A percentile compares a stretch with the other conserved stretches of the same genome.
These are phyloP conservation scores for Diutina siamensis DNA, from an alignment of 1,139 yeast species.

Conservation along the genomic window DNA sequence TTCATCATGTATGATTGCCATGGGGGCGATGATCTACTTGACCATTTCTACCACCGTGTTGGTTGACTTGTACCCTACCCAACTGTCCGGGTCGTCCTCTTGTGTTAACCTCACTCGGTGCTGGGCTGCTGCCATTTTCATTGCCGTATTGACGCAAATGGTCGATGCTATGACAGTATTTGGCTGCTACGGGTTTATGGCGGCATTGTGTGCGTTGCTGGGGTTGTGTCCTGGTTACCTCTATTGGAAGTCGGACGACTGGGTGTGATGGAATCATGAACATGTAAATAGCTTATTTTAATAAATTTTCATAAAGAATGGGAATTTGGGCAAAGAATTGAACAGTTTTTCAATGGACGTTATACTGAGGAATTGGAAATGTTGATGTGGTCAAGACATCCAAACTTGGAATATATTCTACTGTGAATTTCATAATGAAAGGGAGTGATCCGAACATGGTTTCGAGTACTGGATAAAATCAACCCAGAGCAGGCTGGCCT, in stretches of 20 bases:
- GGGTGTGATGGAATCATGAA: slow-evolving; percentile 11
- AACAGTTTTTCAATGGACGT: too few relatives aligned
- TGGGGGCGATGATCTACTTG: slow-evolving; percentile 4
- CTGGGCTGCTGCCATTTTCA: slow-evolving; percentile 11
- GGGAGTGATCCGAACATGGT: too few relatives aligned
- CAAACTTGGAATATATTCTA: too few relatives aligned
- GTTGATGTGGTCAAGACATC: too few relatives aligned
- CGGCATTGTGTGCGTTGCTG: slow-evolving; percentile 11
- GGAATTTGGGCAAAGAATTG: too few relatives aligned
- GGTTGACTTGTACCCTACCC: slow-evolving; percentile 5
- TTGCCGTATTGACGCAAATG: slow-evolving; percentile 48
- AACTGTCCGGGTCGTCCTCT: slow-evolving; percentile 7
- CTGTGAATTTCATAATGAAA: too few relatives aligned
- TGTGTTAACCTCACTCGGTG: slow-evolving; percentile 7
- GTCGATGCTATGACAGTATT: slow-evolving; percentile 12
- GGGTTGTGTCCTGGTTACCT: slow-evolving; percentile 6
- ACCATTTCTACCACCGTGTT: slow-evolving; percentile 4
- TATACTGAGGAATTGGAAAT: too few relatives aligned
- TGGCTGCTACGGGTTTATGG: slow-evolving; percentile 7
- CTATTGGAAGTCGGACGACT: slow-evolving; percentile 6
- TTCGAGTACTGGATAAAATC: too few relatives aligned
- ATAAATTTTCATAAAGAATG: too few relatives aligned
- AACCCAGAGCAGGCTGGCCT: too few relatives aligned
- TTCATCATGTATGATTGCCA: slow-evolving; percentile 3
- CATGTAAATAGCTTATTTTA: too few relatives aligned